These are phyloP conservation scores for Phytophthora sojae DNA, from an alignment of 352 stramenopile genomes.

Conservation along the genomic window DNA sequence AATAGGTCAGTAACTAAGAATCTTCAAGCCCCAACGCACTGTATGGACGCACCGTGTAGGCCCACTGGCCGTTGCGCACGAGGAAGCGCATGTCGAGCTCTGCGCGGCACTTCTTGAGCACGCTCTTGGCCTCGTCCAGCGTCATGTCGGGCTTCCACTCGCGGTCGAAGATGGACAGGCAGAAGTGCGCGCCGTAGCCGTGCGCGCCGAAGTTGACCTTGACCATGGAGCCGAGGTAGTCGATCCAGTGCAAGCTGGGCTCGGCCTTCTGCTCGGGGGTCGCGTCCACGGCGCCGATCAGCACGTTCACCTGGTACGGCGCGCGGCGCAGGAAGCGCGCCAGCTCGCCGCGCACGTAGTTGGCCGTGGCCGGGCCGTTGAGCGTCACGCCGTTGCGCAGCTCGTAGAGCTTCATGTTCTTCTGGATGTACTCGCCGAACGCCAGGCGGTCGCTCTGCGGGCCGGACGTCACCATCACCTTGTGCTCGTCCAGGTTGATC, in stretches of 20 bases:
- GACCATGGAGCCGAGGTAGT: slow-evolving; percentile 87
- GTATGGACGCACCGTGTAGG: slow-evolving; percentile 58
- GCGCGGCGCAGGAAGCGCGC: slow-evolving; percentile 82
- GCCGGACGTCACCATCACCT: slow-evolving; percentile 79
- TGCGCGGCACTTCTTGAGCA: slow-evolving; percentile 82
- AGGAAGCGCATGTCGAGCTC: slow-evolving; percentile 89
- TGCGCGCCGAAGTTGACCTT: slow-evolving; percentile 91
- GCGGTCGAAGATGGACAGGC: slow-evolving; percentile 87
- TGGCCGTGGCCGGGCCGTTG: slow-evolving; percentile 80
- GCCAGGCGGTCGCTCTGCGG: slow-evolving; percentile 83
- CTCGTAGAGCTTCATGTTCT: slow-evolving; percentile 94
- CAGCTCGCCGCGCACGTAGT: slow-evolving; percentile 86
- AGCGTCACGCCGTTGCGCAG: slow-evolving; percentile 89
- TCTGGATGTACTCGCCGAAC: slow-evolving; percentile 91
- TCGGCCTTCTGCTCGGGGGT: slow-evolving; percentile 38
- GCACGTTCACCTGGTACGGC: slow-evolving; percentile 88
- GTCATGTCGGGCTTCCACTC: slow-evolving; percentile 90
- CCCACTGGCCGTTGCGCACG: slow-evolving; percentile 88
- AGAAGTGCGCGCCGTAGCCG: slow-evolving; percentile 88
- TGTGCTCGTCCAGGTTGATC: slow-evolving; percentile 82
- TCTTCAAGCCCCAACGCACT: no score
- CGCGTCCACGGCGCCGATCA: slow-evolving; percentile 78
- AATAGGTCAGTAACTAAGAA: not conserved
- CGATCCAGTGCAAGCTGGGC: slow-evolving; percentile 90
- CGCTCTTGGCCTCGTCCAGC: slow-evolving; percentile 73